Conservation (phyloP, 768 basidiomycete genomes). For the Serendipita indica region DNA sequence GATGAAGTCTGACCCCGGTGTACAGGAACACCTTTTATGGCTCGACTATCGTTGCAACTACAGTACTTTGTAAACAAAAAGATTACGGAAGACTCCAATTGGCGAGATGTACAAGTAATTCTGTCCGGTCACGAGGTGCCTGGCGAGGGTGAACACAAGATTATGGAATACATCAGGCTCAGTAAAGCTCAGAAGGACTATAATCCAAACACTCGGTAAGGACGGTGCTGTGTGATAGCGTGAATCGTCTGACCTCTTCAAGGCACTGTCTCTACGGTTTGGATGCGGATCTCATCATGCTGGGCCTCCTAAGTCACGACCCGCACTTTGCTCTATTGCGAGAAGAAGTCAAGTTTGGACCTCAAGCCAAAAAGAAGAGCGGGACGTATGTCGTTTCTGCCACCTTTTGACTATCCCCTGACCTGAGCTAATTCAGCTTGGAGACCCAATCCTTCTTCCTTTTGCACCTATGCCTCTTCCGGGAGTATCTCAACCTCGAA, state of each 20-base stretch:
- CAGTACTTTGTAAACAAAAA: conserved; percentile 97
- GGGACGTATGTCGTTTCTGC: conserved; percentile 25
- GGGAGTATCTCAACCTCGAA: conserved; percentile 95
- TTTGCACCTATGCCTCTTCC: conserved; percentile 82
- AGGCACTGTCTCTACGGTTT: conserved; percentile 97
- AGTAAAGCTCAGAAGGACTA: conserved; percentile 91
- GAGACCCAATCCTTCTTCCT: conserved; percentile 88
- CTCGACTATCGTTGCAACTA: conserved; percentile 75
- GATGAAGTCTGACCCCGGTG: background rate
- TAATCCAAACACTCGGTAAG: conserved; percentile 56
- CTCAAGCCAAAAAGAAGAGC: conserved; percentile 53
- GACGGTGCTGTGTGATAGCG: too few species aligned
- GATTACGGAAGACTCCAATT: conserved; percentile 91
- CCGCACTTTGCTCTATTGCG: conserved; percentile 95
- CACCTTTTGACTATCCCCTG: background rate
- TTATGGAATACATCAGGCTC: conserved; percentile 96
- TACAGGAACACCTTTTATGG: conserved; percentile 89
- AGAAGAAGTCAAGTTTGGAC: conserved; percentile 97
- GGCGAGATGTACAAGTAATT: conserved; percentile 83
- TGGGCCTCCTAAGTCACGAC: conserved; percentile 91
- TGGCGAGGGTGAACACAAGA: conserved; percentile 99
- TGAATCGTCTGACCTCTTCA: conserved; percentile 30
- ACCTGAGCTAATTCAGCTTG: conserved; percentile 24
- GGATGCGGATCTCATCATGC: conserved; percentile 97
- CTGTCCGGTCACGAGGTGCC: conserved; percentile 96